These are phyloP conservation scores for Paramecium bursaria DNA, from an alignment of 73 alveolate genomes.

Conservation along the genomic window DNA sequence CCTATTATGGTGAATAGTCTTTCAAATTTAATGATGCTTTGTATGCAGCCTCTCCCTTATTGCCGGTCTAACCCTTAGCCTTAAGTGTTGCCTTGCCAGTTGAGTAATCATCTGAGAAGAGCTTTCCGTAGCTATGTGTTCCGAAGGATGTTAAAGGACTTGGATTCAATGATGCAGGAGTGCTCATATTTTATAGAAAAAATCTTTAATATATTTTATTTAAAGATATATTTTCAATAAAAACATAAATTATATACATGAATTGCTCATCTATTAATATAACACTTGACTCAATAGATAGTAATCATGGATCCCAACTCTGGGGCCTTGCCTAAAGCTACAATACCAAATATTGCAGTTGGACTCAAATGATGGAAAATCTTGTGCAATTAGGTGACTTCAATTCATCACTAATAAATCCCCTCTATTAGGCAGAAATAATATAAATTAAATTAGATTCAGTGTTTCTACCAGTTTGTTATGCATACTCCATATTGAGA, in stretches of 20 bases:
- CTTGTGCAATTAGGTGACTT: slow-evolving; percentile 27
- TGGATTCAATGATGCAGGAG: slow-evolving; percentile 48
- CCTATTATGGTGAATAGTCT: slow-evolving; percentile 20
- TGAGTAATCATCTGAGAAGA: slow-evolving; percentile 48
- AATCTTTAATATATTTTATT: too few relatives aligned
- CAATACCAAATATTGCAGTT: not conserved
- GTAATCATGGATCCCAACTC: not conserved
- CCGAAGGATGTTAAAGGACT: slow-evolving; percentile 41
- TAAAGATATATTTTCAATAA: too few relatives aligned
- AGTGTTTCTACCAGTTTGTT: slow-evolving; percentile 38
- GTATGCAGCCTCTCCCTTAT: slow-evolving; percentile 8
- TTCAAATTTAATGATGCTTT: slow-evolving; percentile 26
- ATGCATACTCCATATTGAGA: slow-evolving; percentile 48
- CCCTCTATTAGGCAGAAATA: slow-evolving; percentile 46
- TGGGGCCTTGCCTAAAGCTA: not conserved
- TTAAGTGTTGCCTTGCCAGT: slow-evolving; percentile 43
- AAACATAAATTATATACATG: too few relatives aligned
- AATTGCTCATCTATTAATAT: not conserved
- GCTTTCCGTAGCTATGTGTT: not conserved
- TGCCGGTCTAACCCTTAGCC: not conserved
- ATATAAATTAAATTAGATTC: not conserved
- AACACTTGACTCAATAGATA: not conserved
- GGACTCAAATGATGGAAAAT: not conserved
- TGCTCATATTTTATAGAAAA: slow-evolving; percentile 17
- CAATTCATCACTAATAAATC: not conserved